Conservation (phyloP, 2,329 filamentous ascomycete species). For the Chrysoporthe austroafricana region DNA sequence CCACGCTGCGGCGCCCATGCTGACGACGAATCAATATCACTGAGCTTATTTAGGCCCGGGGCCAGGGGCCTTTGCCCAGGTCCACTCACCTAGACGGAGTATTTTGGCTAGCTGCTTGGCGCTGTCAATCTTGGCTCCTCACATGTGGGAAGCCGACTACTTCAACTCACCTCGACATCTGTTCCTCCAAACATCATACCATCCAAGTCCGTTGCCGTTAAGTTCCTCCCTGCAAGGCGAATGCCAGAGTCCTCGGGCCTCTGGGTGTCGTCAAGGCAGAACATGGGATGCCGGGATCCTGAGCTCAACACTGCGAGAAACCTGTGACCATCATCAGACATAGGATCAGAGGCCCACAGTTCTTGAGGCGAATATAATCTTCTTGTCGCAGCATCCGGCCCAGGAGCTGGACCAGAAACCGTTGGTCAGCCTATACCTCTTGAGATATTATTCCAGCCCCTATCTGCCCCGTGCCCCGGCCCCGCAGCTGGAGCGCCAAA, state of each 20-base stretch:
- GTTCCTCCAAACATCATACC: slow-evolving; percentile 20
- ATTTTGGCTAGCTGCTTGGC: slow-evolving; percentile 28
- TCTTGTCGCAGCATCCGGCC: neutral
- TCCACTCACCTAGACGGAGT: slow-evolving; percentile 23
- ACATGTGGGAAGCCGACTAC: slow-evolving; percentile 28
- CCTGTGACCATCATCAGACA: neutral
- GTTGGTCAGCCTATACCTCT: slow-evolving; percentile 12
- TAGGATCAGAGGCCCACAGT: neutral
- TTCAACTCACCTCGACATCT: slow-evolving; percentile 20
- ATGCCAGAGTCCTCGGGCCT: neutral
- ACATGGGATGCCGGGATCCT: neutral
- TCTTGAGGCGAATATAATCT: neutral
- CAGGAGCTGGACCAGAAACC: neutral
- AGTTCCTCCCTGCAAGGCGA: slow-evolving; percentile 6
- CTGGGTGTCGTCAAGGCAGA: neutral
- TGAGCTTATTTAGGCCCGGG: slow-evolving; percentile 12
- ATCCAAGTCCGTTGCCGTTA: slow-evolving; percentile 8
- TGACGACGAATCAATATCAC: slow-evolving; percentile 2
- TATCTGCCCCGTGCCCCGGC: slow-evolving; percentile 21
- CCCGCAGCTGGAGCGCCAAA: neutral
- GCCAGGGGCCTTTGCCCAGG: neutral
- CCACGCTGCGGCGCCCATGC: neutral
- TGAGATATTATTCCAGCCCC: slow-evolving; percentile 24
- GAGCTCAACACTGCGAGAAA: neutral
- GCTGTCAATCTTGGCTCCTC: slow-evolving; percentile 21